These are phyloP conservation scores for Exsudoporus frostii DNA, from an alignment of 768 basidiomycete genomes.

Conservation along the genomic window DNA sequence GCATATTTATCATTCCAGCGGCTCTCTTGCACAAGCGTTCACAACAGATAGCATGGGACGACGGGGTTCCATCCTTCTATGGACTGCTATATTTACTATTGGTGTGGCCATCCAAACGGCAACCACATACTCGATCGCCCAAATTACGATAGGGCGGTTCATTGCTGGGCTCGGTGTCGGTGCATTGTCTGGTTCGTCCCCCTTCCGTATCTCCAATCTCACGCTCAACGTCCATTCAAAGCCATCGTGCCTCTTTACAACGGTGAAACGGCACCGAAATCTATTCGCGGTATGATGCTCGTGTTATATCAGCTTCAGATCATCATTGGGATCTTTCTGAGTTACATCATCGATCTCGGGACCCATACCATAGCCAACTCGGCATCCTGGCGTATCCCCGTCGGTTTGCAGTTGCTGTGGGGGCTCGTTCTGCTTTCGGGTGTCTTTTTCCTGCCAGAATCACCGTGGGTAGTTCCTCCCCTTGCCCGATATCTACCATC, in stretches of 20 bases:
- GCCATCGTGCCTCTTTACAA: constrained; percentile 68
- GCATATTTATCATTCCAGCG: constrained; percentile 30
- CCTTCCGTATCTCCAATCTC: not conserved
- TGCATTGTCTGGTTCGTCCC: constrained; percentile 10
- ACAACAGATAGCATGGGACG: constrained; percentile 17
- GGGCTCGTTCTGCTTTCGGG: constrained; percentile 12
- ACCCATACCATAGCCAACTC: constrained; percentile 12
- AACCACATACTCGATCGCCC: constrained; percentile 10
- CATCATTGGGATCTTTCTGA: constrained; percentile 65
- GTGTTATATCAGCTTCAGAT: constrained; percentile 78
- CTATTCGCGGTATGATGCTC: constrained; percentile 65
- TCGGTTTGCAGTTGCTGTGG: constrained; percentile 14
- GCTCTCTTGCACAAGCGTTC: constrained; percentile 59
- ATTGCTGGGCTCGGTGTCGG: constrained; percentile 14
- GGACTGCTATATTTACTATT: constrained; percentile 13
- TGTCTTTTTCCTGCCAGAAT: constrained; percentile 14
- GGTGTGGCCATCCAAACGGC: constrained; percentile 14
- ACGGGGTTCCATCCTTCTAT: constrained; percentile 12
- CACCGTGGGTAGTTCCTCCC: constrained; percentile 3
- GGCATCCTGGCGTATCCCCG: constrained; percentile 15
- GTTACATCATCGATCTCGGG: constrained; percentile 56
- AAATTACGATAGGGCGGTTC: constrained; percentile 14
- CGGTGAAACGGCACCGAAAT: constrained; percentile 74
- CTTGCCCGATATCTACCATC: not conserved
- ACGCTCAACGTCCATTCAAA: constrained; percentile 12